A percentile compares a stretch with the other conserved stretches of the same genome.
phyloP scores from a whole-genome alignment of 257 asterid species.

The Fraxinus cuspidata region DNA sequence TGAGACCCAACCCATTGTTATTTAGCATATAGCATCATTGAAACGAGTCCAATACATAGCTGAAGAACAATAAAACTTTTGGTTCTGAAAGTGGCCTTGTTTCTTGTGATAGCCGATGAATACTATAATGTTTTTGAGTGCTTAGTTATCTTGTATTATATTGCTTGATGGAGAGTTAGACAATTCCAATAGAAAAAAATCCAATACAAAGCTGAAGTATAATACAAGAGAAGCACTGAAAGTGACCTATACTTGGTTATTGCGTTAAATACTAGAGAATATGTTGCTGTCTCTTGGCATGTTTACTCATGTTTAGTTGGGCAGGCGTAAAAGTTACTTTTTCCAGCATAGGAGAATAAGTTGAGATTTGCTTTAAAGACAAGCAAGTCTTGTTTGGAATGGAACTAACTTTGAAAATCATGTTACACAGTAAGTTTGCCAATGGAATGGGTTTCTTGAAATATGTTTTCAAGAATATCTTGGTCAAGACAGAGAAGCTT shows the following conservation, averaged over 20 bases:
- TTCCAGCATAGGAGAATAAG: neutral
- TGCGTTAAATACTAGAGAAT: neutral
- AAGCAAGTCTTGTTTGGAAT: neutral
- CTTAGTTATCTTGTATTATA: neutral
- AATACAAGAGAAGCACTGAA: neutral
- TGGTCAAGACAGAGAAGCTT: neutral
- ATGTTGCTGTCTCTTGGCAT: neutral
- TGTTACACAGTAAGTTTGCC: neutral
- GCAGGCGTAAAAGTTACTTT: neutral
- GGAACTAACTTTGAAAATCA: neutral
- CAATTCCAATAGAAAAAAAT: neutral
- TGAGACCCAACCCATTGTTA: neutral
- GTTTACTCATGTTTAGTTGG: neutral
- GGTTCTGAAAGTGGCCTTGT: neutral
- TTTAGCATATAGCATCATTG: neutral
- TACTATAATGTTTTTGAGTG: neutral
- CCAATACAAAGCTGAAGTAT: neutral
- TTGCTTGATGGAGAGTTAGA: neutral
- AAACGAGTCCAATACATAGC: neutral
- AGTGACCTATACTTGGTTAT: neutral
- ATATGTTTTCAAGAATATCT: neutral
- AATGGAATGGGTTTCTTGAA: neutral
- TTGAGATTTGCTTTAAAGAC: neutral
- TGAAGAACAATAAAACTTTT: neutral
- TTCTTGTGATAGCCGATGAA: neutral